Base-by-base conservation (phyloP, 1,284 basidiomycete species). In the Taiwanofungus camphoratus region DNA sequence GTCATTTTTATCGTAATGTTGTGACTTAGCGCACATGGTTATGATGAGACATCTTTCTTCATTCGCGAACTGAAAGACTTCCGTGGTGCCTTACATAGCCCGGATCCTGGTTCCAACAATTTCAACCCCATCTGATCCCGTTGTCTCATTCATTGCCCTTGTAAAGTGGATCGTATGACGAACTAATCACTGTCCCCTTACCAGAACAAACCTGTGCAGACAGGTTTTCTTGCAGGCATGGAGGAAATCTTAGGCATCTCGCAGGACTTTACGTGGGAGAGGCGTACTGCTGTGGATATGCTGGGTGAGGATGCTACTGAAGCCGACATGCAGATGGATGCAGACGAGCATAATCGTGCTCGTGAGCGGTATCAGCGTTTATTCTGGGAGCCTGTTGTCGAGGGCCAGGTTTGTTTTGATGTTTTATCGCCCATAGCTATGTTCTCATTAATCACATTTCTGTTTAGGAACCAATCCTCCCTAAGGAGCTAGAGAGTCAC, bases 321-420 rank as follows among this genome's bases (percentile, higher is more conserved):
- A 52, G 81, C 82, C 1, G 85, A 88, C 12, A 21, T 32, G 15
- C 20, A 13, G 31, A 23, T 40, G 27, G 75, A 80, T 41, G 68
- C 81, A 50, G 68, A 65, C 6, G 76, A 78, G 51, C 68, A 71
- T 5, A 72, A 76, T 49, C 67, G 65, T 44, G 74, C 74, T 27
- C 74, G 81, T 23, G 72, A 77, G 48, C 74, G 82, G 12, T 87
- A 87, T 56, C 76, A 82, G 52, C 73, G 80, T 27, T 64, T 77
- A 40, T 87, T 83, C 61, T 88, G 84, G 82, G 85, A 88, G 58
- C 76, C 80, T 35, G 71, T 80, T 23, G 68, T 69, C 11, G 85
- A 87, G 52, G 74, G 73, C 49, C 62, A 74, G 59, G 85, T 85
- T 55, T 33, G 77, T 66, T 9, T 29, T n/a, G 27, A 32, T n/a